Evolutionary conservation across 805 yeast species (phyloP), one percentile per base, ranked within the genome.

Genomic region (Yarrowia bubula): DNA sequence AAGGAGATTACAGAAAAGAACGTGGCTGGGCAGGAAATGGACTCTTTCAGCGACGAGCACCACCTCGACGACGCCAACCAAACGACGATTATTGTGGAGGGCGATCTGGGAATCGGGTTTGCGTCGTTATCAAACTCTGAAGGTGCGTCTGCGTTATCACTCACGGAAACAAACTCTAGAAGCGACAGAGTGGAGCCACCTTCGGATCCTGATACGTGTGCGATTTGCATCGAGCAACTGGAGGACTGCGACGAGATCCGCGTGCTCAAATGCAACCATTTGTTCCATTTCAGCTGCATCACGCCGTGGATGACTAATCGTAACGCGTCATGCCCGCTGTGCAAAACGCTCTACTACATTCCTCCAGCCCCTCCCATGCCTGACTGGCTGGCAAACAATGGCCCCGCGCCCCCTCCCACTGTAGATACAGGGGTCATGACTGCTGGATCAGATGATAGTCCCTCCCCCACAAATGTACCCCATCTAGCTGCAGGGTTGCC

Each of bases 281-380:
- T 87, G 1, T 90, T 86, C 80, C 96, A 90, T 71, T 80, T 86
- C 22, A 86, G 82, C 15, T 90, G 96, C 75, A 81, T 90, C 63
- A 91, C 87, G 68, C 92, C 92, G 1, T 90, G 96, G 96, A 77
- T 90, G 53, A 86, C 84, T 2, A 83, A 83, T 68, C 78, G 93
- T 69, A 81, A 88, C 53, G 92, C 92, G 0, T 86, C 90, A 70
- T 90, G 96, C 73, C 96, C 96, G 8, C 84, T 87, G 79, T 90
- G 96, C 75, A 88, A 89, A 71, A 77, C 87, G 37, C 91, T 86
- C 72, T 86, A 86, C 72, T 84, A 80, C 70, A 68, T 61, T 33
- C 48, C 47, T 8, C 68, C 66, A 11, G 44, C 48, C 2, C 48
- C 43, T 14, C 61, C 61, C 42, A 37, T 55, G 43, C 61, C 61